These are phyloP conservation scores for Wickerhamomyces canadensis DNA, from an alignment of 805 yeast species.

Conservation along the genomic window DNA sequence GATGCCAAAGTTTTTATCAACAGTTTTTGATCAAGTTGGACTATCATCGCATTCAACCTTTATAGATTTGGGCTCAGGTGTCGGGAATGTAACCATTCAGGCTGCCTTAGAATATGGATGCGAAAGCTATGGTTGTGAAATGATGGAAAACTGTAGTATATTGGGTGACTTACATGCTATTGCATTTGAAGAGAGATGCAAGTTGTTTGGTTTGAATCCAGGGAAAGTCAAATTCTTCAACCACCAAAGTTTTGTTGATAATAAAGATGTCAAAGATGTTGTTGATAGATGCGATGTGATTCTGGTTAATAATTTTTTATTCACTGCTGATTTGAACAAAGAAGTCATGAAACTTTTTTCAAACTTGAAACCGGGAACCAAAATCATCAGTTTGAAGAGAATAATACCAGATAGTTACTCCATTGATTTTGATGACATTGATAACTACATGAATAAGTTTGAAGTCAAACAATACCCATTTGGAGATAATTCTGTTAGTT, in stretches of 20 bases:
- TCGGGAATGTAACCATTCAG: conserved; percentile 86
- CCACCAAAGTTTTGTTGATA: conserved; percentile 66
- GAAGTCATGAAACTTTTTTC: conserved; percentile 61
- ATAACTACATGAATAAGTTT: conserved; percentile 57
- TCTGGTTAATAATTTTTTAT: conserved; percentile 77
- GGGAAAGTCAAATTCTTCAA: conserved; percentile 55
- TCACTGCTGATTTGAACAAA: conserved; percentile 67
- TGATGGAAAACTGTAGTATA: conserved; percentile 76
- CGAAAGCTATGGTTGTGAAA: conserved; percentile 82
- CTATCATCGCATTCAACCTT: conserved; percentile 52
- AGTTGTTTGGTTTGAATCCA: conserved; percentile 56
- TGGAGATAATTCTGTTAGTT: conserved; percentile 70
- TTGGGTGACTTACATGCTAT: conserved; percentile 55
- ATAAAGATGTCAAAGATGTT: conserved; percentile 45
- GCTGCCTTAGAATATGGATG: conserved; percentile 86
- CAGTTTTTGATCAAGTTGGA: conserved; percentile 55
- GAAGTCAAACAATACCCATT: conserved; percentile 59
- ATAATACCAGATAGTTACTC: conserved; percentile 73
- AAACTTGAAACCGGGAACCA: conserved; percentile 66
- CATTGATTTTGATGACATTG: conserved; percentile 45
- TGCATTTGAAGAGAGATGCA: conserved; percentile 54
- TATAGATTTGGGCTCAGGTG: conserved; percentile 90
- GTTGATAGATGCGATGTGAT: conserved; percentile 65
- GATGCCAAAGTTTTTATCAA: conserved; percentile 69
- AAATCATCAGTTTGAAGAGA: conserved; percentile 72